A percentile compares a stretch with the other conserved stretches of the same genome.
Conservation (phyloP, 495 filamentous ascomycete genomes). For the Delitschia confertaspora region DNA sequence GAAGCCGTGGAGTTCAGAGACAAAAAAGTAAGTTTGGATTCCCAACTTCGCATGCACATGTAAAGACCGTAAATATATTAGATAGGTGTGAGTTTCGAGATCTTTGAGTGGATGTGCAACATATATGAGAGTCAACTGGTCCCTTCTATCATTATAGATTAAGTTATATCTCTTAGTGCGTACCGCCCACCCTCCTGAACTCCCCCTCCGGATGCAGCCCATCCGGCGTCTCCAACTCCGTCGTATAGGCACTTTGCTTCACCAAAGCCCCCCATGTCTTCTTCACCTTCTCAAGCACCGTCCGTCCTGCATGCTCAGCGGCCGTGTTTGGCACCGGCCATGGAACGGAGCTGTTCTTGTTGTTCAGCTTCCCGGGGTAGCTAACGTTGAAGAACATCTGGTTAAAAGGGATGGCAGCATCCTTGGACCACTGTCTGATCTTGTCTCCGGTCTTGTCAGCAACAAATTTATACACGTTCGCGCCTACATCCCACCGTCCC, state of each 20-base stretch:
- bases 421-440: constrained; percentile 24
- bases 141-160: too few species aligned
- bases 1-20: too few species aligned
- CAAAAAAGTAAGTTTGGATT: too few species aligned
- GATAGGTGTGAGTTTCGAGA: too few species aligned
- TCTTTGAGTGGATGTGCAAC: too few species aligned
- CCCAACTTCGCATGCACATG: too few species aligned
- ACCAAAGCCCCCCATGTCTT: constrained; percentile 21
- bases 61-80: too few species aligned
- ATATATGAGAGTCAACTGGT: too few species aligned
- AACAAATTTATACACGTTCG: constrained; percentile 32
- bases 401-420: constrained; percentile 21
- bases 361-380: constrained; percentile 32
- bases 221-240: constrained; percentile 30
- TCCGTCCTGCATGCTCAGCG: constrained; percentile 20
- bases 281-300: constrained; percentile 21
- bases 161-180: too few species aligned
- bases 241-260: constrained; percentile 23
- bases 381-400: constrained; percentile 29
- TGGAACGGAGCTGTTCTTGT: constrained; percentile 21
- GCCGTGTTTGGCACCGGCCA: constrained; percentile 31
- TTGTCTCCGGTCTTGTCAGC: constrained; percentile 29
- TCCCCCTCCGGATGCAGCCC: constrained; percentile 27
- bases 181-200: too few species aligned
- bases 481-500: constrained; percentile 36